These are phyloP conservation scores for Erigeron canadensis DNA, from an alignment of 129 eudicot species.

Conservation along the genomic window DNA sequence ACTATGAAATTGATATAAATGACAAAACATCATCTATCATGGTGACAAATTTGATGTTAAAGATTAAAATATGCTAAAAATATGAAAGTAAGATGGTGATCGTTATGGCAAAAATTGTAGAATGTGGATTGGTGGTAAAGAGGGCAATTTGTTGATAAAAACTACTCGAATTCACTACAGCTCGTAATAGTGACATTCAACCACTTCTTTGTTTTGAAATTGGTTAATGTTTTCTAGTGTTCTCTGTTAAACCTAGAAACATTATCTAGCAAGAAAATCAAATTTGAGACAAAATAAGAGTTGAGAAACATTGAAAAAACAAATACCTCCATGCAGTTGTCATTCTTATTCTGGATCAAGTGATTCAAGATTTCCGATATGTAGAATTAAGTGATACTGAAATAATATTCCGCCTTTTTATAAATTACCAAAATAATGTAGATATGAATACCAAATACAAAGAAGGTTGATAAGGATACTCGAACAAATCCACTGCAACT, in stretches of 20 bases:
- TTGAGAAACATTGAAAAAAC: neutral
- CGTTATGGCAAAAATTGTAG: no score
- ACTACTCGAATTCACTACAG: no score
- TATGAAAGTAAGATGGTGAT: no score
- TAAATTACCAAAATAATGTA: neutral
- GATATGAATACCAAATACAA: constrained; percentile 9
- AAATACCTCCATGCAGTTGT: constrained; percentile 98
- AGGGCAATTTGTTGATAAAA: no score
- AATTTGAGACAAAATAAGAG: constrained; percentile 1
- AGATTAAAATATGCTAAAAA: no score
- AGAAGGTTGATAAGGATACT: constrained; percentile 57
- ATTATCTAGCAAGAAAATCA: constrained; percentile 17
- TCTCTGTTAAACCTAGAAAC: constrained; percentile 51
- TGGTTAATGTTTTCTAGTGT: no score
- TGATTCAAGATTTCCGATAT: constrained; percentile 81
- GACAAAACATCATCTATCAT: no score
- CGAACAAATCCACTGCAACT: constrained; percentile 81
- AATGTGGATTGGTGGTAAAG: no score
- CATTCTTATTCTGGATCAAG: constrained; percentile 87
- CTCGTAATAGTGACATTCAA: no score
- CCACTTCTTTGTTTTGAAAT: no score
- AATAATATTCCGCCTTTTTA: neutral
- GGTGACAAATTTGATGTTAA: no score
- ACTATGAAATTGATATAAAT: no score
- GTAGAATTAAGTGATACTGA: constrained; percentile 48